phyloP scores from a whole-genome alignment of 163 green algal species.

The Scenedesmus sp. region DNA sequence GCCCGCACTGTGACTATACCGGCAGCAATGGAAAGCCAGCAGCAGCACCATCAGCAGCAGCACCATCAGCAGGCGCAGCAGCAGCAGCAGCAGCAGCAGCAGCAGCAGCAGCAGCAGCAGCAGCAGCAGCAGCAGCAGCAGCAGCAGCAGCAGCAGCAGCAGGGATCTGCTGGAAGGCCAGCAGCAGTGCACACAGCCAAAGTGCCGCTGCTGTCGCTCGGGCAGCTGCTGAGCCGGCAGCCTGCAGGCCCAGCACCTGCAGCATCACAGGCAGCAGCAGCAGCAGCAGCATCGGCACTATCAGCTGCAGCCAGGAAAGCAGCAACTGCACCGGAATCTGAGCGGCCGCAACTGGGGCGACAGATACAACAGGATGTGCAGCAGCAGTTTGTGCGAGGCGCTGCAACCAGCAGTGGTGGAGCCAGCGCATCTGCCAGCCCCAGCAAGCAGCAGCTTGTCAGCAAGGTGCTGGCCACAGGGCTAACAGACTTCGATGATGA shows the following conservation, averaged over 20 bases:
- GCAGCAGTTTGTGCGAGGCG: not conserved
- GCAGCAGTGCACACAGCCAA: not conserved
- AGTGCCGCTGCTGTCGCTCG: not conserved
- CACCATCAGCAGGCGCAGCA: not conserved
- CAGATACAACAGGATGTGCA: not conserved
- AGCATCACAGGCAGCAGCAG: not conserved
- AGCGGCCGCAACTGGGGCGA: not conserved
- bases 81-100: not conserved
- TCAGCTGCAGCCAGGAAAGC: not conserved
- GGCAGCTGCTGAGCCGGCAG: not conserved
- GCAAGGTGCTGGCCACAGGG: constrained; percentile 22
- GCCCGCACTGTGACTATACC: not conserved
- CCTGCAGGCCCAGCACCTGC: not conserved
- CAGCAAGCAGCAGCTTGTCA: not conserved
- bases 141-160: not conserved
- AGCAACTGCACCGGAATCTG: not conserved
- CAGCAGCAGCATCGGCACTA: not conserved
- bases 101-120: not conserved
- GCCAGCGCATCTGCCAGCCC: not conserved
- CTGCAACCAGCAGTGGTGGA: not conserved
- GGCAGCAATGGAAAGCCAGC: not conserved
- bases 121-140: not conserved
- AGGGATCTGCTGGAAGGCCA: not conserved
- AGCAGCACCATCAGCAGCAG: not conserved
- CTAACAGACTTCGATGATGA: constrained; percentile 35